Percentiles rank a stretch among this genome's conserved stretches.
Evolutionary conservation across 805 yeast species (phyloP).

Genomic region (Yarrowia divulgata): DNA sequence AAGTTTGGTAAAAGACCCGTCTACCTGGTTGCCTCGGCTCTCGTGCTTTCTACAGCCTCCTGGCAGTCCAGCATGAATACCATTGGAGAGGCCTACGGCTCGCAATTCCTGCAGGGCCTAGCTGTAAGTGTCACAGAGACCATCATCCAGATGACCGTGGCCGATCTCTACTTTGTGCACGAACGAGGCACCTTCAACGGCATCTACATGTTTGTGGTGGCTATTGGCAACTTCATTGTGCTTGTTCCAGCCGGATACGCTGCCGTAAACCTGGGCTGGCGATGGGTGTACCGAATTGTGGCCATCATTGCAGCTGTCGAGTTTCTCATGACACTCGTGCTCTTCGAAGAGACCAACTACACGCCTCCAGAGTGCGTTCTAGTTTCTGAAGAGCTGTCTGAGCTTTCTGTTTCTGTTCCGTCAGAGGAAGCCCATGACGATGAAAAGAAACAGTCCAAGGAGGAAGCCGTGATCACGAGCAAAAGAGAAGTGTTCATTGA

Average conservation of each 20-base stretch:
- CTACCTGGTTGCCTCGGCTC: constrained; percentile 3
- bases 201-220: constrained; percentile 4
- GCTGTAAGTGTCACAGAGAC: not conserved
- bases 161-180: constrained; percentile 9
- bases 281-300: constrained; percentile 1
- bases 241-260: not conserved
- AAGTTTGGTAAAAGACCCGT: constrained; percentile 8
- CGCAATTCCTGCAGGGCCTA: not conserved
- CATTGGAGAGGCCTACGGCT: constrained; percentile 3
- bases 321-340: not conserved
- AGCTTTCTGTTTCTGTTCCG: too few relatives aligned
- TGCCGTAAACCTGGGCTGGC: constrained; percentile 2
- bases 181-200: constrained; percentile 9
- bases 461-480: too few relatives aligned
- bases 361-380: not conserved
- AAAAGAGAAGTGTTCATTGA: not conserved
- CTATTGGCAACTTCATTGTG: not conserved
- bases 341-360: constrained; percentile 1
- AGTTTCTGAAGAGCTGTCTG: not conserved
- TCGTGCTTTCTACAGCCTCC: not conserved
- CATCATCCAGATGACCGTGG: constrained; percentile 10
- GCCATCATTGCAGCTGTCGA: not conserved
- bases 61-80: not conserved
- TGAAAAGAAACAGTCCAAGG: too few relatives aligned
- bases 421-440: too few relatives aligned